phyloP scores from a whole-genome alignment of 2,329 filamentous ascomycete species.

The Metarhizium sp. region DNA sequence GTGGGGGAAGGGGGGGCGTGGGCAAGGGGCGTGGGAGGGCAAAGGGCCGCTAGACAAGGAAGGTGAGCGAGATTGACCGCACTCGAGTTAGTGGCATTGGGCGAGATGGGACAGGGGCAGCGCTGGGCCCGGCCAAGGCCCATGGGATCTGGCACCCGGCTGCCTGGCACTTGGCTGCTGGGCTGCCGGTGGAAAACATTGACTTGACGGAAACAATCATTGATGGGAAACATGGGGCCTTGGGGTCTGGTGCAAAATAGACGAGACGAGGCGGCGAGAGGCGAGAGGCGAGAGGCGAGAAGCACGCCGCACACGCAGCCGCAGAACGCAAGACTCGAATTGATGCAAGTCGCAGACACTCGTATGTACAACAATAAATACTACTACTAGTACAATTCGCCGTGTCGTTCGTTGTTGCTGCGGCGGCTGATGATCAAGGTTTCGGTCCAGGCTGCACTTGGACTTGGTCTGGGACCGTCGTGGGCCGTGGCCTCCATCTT shows the following conservation, averaged over 20 bases:
- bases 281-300: background rate
- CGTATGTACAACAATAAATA: background rate
- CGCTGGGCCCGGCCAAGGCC: no score
- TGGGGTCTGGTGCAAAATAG: no score
- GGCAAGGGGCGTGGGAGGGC: background rate
- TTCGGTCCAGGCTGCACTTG: background rate
- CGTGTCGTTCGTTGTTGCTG: no score
- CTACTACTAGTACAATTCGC: no score
- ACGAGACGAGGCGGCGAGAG: background rate
- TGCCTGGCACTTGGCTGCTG: no score
- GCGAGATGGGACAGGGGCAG: background rate
- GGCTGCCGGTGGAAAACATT: no score
- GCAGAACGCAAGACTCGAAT: background rate
- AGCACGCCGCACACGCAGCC: background rate
- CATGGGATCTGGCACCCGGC: background rate
- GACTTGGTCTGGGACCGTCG: background rate
- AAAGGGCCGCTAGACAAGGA: background rate
- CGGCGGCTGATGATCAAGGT: background rate
- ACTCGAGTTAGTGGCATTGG: background rate
- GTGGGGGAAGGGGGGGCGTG: background rate
- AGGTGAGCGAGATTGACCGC: background rate
- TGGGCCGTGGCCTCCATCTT: background rate
- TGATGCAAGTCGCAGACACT: no score
- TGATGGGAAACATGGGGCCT: background rate
- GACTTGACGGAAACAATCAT: background rate